Base-by-base conservation (phyloP, 176 grass and related monocot genomes). In the Bromus sterilis region DNA sequence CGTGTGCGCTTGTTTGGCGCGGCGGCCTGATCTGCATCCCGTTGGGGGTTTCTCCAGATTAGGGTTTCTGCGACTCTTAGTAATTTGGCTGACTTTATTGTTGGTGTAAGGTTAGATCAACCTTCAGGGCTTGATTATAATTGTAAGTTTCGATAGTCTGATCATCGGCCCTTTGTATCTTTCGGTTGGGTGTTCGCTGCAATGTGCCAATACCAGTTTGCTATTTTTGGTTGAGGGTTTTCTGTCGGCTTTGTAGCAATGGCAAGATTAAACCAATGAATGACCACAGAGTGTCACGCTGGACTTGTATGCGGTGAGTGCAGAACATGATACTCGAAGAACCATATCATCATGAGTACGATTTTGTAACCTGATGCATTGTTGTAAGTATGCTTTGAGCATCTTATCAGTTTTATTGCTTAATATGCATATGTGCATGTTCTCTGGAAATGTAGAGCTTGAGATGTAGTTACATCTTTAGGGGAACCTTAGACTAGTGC, bases 41-140 rank as follows among this genome's bases (percentile, higher is more conserved):
- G 29, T 20, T 49, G 3, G 70, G 11, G 48, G 36, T 24, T 34
- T 46, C 57, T 3, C 37, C 11, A 10, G 42, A 56, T 86, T 82
- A 77, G 83, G 83, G 63, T 85, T 89, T 77, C 25, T 72, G 48
- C 18, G n/a, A 73, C 71, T 85, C 63, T 53, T 21, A 53, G 49
- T 53, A 53, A 85, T 41, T 35, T 74, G 0, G 51, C 1, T 44
- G 1, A 23, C 4, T 1, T 23, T 82, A 62, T 53, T 48, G 11
- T 46, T 14, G 26, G 20, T 23, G 15, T 32, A 20, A 2, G 2
- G 1, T 16, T 35, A 42, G 56, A 35, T 46, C 12, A 16, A 6
- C 6, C 12, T 71, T 7, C 23, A 23, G 68, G 32, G 14, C 2
- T 69, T 7, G 24, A 3, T 35, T 55, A 31, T 53, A 28, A 55